Percentiles rank a stretch among this genome's conserved stretches.
These are phyloP conservation scores for Pyrenophora graminea DNA, from an alignment of 2,329 filamentous ascomycete species.

Conservation along the genomic window DNA sequence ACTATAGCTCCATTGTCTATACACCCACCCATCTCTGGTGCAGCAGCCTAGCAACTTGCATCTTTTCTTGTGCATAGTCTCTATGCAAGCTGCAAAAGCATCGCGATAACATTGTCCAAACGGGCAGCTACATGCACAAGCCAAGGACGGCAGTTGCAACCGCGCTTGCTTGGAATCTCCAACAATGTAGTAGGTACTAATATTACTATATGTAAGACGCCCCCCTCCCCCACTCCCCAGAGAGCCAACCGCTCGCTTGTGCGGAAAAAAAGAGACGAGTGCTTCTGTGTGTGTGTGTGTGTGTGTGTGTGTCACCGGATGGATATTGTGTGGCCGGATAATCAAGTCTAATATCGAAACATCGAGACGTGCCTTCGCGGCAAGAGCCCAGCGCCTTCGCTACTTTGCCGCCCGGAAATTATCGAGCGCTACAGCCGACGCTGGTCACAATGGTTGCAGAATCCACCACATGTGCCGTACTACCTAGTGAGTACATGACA, in stretches of 20 bases:
- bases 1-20: background rate
- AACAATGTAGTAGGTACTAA: too few relatives aligned
- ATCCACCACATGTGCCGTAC: background rate
- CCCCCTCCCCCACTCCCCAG: too few relatives aligned
- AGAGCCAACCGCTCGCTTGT: background rate
- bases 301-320: background rate
- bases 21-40: background rate
- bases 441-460: background rate
- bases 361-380: conserved; percentile 2
- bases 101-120: too few relatives aligned
- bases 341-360: conserved; percentile 3
- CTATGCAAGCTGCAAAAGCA: background rate
- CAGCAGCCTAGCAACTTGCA: background rate
- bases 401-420: background rate
- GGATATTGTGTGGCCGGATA: background rate
- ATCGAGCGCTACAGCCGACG: conserved; percentile 2
- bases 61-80: conserved; percentile 3
- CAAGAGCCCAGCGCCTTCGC: background rate
- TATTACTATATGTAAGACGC: too few relatives aligned
- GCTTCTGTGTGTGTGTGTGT: background rate
- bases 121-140: background rate
- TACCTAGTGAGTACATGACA: too few relatives aligned
- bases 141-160: background rate
- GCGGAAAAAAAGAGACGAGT: background rate
- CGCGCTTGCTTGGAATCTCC: background rate